Conservation (phyloP, 306 rosid genomes). For the Quercus robur region DNA sequence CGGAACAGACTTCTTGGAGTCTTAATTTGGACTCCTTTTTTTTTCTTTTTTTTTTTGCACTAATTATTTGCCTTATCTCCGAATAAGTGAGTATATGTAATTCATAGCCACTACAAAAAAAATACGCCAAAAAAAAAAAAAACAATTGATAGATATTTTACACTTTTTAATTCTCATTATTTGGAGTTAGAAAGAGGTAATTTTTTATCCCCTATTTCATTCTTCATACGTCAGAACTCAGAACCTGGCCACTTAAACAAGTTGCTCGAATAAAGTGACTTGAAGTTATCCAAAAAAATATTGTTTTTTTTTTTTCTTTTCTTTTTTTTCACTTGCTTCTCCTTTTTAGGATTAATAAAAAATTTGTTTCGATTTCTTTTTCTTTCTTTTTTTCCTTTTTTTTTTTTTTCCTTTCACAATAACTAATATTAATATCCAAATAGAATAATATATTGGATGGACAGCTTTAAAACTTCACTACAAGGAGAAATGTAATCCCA, state of each 20-base stretch:
- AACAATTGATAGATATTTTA: not conserved
- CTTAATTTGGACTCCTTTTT: not conserved
- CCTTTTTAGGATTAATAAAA: not conserved
- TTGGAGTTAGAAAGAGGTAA: not conserved
- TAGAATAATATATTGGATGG: not conserved
- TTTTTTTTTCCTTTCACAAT: not conserved
- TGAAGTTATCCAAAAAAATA: not conserved
- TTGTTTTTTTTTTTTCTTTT: not conserved
- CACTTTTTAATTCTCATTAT: not conserved
- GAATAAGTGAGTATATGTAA: not conserved
- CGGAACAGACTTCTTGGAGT: too few species aligned
- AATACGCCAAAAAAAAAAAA: not conserved
- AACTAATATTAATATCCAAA: not conserved
- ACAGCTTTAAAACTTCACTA: not conserved
- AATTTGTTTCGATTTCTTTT: not conserved
- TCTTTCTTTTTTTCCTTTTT: not conserved
- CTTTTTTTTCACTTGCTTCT: too few species aligned
- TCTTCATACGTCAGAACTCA: not conserved
- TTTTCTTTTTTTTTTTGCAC: not conserved
- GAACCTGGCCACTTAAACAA: not conserved
- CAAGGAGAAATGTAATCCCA: not conserved
- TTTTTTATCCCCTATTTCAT: not conserved
- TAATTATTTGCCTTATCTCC: not conserved
- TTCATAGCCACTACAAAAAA: not conserved
- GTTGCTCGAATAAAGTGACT: slow-evolving; percentile 5